Percentiles rank a stretch among this genome's conserved stretches.
Evolutionary conservation across 345 rosid genomes (phyloP).

Genomic region (Arabis hirsuta): DNA sequence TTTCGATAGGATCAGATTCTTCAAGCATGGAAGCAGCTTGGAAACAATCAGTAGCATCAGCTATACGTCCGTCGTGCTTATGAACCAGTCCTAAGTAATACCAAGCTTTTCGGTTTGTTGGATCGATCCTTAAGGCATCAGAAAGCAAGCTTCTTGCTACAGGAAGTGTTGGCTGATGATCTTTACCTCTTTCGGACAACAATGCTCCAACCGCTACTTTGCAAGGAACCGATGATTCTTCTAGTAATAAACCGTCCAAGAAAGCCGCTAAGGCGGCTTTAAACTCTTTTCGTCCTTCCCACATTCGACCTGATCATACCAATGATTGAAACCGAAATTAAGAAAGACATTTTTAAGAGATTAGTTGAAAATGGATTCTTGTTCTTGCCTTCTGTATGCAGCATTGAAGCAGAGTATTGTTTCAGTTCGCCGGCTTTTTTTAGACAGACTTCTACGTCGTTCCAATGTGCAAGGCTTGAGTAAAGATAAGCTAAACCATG

Average conservation of each 20-base stretch:
- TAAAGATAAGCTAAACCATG: conserved; percentile 84
- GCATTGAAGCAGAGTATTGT: conserved; percentile 68
- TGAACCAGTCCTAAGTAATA: conserved; percentile 83
- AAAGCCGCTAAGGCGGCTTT: conserved; percentile 59
- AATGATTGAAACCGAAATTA: conserved; percentile 11
- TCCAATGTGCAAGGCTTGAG: conserved; percentile 86
- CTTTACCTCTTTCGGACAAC: conserved; percentile 60
- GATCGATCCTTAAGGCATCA: conserved; percentile 89
- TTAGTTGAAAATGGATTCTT: conserved; percentile 10
- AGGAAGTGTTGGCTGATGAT: conserved; percentile 55
- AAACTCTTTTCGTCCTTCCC: conserved; percentile 66
- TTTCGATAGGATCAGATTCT: conserved; percentile 88
- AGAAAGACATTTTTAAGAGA: not conserved
- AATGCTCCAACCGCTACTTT: conserved; percentile 66
- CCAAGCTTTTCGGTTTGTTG: conserved; percentile 87
- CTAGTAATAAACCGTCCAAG: conserved; percentile 63
- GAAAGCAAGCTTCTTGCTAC: conserved; percentile 86
- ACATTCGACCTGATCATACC: conserved; percentile 62
- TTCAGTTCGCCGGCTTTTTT: conserved; percentile 77
- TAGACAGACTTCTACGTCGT: conserved; percentile 86
- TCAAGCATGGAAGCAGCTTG: conserved; percentile 97
- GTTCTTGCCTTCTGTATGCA: conserved; percentile 79
- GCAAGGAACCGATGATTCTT: conserved; percentile 66
- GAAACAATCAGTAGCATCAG: conserved; percentile 89
- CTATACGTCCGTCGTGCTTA: conserved; percentile 75